Percentiles rank a stretch among this genome's conserved stretches.
Conservation (phyloP, 2,329 filamentous ascomycete species). For the Pseudogymnoascus sp. region DNA sequence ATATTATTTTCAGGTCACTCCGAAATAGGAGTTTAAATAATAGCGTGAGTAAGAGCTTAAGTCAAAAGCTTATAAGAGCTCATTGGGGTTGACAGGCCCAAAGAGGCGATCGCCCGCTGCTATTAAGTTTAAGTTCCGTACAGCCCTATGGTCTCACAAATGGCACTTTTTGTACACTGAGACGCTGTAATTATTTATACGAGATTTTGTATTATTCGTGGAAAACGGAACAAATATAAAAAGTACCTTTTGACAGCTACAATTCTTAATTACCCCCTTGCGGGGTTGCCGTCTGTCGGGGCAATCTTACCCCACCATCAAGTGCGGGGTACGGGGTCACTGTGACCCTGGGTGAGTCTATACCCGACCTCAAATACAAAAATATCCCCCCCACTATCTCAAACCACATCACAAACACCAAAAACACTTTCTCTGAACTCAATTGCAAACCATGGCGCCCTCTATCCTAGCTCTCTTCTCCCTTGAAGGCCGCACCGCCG, state of each 20-base stretch:
- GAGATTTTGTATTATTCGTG: not conserved
- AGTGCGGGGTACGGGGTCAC: not conserved
- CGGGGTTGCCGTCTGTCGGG: not conserved
- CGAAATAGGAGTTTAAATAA: not conserved
- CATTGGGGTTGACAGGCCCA: not conserved
- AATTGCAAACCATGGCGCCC: not conserved
- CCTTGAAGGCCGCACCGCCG: conserved; percentile 31
- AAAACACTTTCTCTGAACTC: not conserved
- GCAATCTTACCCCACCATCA: not conserved
- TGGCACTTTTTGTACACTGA: not conserved
- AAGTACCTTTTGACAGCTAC: not conserved
- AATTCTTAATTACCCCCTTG: not conserved
- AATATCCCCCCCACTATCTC: not conserved
- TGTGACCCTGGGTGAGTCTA: not conserved
- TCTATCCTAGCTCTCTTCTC: conserved; percentile 24
- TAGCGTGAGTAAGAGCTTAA: not conserved
- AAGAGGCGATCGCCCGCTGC: not conserved
- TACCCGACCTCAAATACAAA: not conserved
- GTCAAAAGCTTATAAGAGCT: not conserved
- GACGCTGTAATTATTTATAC: not conserved
- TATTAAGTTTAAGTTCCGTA: not conserved
- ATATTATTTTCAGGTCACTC: not conserved
- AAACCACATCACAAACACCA: not conserved
- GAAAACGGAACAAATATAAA: not conserved
- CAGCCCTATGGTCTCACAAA: not conserved